Base-by-base conservation (phyloP, 2,329 filamentous ascomycete genomes). In the Colletotrichum sp. region DNA sequence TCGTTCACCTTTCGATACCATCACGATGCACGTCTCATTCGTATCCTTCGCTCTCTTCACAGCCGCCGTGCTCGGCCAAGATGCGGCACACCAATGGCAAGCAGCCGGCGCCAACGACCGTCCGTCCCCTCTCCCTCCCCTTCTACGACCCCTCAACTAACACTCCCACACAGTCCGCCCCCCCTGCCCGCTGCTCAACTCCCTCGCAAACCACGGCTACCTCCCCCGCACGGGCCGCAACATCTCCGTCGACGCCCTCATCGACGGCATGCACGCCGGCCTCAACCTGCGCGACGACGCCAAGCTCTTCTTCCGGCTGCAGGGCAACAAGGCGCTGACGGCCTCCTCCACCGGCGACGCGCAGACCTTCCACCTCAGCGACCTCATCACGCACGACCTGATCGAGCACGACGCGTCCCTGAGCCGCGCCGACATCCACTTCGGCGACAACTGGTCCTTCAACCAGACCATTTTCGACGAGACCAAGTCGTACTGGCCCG, bases 391-490 rank as follows among this genome's bases (percentile, higher is more conserved):
- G 43, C 80, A 82, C 67, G 34, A 76, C 34, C 56, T 73, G 12
- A 68, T 76, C 28, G 73, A 76, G 70, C 70, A 69, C 62, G 73
- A 76, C 48, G 73, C 70, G 1, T 72, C 56, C 12, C 34, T 76
- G 3, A 80, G 77, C 75, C 78, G 82, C 60, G 77, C 78, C 34
- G 82, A 84, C 70, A 32, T 78, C 52, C 72, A 75, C 71, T 79
- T 79, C 22, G 81, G 81, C 25, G 79, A 83, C 74, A 81, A 81
- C 76, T 77, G 80, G 72, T 79, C 79, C 48, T 84, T 84, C 60
- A 75, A 80, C 58, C 75, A 78, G 28, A 77, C 77, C 43, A 78
- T 82, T 34, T 84, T 79, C 70, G 78, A 68, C 65, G 70, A 76
- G 60, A 74, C 58, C 32, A 70, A 74, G 70, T 66, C 70, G 9